Evolutionary conservation across 768 basidiomycete genomes (phyloP), one percentile per base, ranked within the genome.

Genomic region (Butyriboletus loyo): DNA sequence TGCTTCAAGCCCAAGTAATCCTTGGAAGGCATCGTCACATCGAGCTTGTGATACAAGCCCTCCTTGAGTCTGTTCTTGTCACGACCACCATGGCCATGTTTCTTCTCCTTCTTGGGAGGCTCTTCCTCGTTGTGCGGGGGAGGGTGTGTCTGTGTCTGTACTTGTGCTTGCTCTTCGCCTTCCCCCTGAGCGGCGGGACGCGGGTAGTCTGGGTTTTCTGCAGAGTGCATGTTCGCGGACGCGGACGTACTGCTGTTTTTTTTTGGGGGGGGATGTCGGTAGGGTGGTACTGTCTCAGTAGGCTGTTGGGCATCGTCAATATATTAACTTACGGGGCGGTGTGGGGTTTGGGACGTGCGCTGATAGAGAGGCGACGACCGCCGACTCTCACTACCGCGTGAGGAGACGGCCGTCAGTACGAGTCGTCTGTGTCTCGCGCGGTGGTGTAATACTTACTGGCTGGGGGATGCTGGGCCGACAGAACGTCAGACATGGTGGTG

Each of bases 331-430:
- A 79, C 78, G 66, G 50, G 17, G 64, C 44, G 4, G 52, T 54
- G 46, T 71, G 72, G 14, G 70, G 55, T 57, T 65, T 79, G 50
- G 68, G 73, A 57, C 67, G 78, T 2, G 73, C 60, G 34, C 71
- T 72, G 27, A 73, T 56, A 21, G 82, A 83, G 36, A 78, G 73
- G 14, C 82, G 75, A 41, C 81, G 75, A 25, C 80, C 79, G 31
- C 74, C 80, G 14, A 82, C 80, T 58, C 64, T 73, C 46, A 74
- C 71, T 72, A 44, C 2, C 28, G 15, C 17, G 17, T 15, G 37
- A 27, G 13, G 25, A n/a, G 2, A 39, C 1, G 24, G 25, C 7
- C 6, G 22, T 58, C 43, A 58, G 48, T 6, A 19, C 30, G n/a
- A 2, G 25, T 19, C 14, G 22, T 28, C 5, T 19, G 7, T 5